Conservation (phyloP, 2,329 filamentous ascomycete genomes). For the Lomentospora prolificans region DNA sequence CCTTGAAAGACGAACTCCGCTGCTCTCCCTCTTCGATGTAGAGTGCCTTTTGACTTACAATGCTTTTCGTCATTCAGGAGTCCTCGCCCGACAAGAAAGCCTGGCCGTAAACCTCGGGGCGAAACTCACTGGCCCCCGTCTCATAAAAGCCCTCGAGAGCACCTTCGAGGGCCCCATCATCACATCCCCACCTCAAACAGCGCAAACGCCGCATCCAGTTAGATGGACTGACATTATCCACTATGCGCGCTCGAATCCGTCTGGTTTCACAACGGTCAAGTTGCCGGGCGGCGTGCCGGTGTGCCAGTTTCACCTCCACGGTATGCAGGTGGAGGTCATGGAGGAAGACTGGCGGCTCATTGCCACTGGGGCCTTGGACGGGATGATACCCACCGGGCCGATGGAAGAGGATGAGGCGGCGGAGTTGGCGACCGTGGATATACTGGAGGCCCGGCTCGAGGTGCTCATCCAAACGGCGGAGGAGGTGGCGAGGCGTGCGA, state of each 20-base stretch:
- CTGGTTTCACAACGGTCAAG: slow-evolving; percentile 65
- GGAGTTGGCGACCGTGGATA: slow-evolving; percentile 74
- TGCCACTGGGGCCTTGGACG: slow-evolving; percentile 70
- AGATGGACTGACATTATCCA: slow-evolving; percentile 81
- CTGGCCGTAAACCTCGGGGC: slow-evolving; percentile 78
- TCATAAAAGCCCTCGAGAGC: slow-evolving; percentile 78
- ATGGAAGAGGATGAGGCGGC: slow-evolving; percentile 80
- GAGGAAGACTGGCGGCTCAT: slow-evolving; percentile 85
- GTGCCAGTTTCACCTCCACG: slow-evolving; percentile 76
- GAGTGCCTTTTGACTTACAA: not conserved
- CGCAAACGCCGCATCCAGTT: slow-evolving; percentile 45
- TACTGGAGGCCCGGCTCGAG: slow-evolving; percentile 67
- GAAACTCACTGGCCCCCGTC: slow-evolving; percentile 68
- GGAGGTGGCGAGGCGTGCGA: slow-evolving; percentile 51
- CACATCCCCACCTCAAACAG: slow-evolving; percentile 40
- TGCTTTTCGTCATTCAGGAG: slow-evolving; percentile 36
- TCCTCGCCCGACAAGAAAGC: slow-evolving; percentile 76
- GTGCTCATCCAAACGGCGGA: slow-evolving; percentile 74
- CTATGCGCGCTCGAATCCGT: slow-evolving; percentile 70
- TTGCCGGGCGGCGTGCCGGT: slow-evolving; percentile 58
- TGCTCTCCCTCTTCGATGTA: not conserved
- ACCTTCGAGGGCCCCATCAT: slow-evolving; percentile 74
- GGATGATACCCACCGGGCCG: slow-evolving; percentile 66
- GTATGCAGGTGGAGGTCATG: slow-evolving; percentile 71
- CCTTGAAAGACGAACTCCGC: slow-evolving; percentile 29